Base-by-base conservation (phyloP, 1,284 basidiomycete genomes). In the Heliocybe sulcata region DNA sequence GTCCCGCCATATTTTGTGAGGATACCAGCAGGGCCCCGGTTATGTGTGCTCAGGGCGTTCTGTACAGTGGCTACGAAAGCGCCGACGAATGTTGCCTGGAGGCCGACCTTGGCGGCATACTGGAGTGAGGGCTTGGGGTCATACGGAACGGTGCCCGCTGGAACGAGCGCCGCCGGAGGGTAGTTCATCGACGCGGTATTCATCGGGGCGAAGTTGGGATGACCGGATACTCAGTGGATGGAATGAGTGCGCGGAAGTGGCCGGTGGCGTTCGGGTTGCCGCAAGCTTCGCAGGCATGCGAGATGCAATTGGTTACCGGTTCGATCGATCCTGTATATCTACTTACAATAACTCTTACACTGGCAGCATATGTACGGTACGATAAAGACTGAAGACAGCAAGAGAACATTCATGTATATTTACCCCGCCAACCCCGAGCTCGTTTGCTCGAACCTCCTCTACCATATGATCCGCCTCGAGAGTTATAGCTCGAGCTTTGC, bases 21-120 rank as follows among this genome's bases (percentile, higher is more conserved):
- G 70, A 93, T 79, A 71, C 94, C 94, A 70, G 88, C 79, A n/a
- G 92, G 93, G 62, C 94, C 94, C 62, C 81, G 79, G 56, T 85
- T 80, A 72, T 97, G 94, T 54, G 74, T 79, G 52, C 84, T 82
- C 59, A 96, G 73, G 45, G 93, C 87, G 77, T 94, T 94, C 72
- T 94, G 92, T 45, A 94, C 77, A 22, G 88, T 77, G 64, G 88
- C 90, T 69, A 92, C 81, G 66, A 93, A 78, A 57, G 85, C 76
- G 48, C 92, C 92, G 55, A 91, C 83, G 56, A 78, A 81, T 42
- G 82, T 89, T 55, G 81, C 80, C 67, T 92, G 85, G 16, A 88
- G 70, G 38, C 82, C 89, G 42, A 83, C 75, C 16, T 73, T 74
- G 9, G 83, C 75, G 26, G 88, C 84, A 63, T 83, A 79, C 58